phyloP scores from a whole-genome alignment of 2,329 filamentous ascomycete genomes.

The Monosporascus sp. region DNA sequence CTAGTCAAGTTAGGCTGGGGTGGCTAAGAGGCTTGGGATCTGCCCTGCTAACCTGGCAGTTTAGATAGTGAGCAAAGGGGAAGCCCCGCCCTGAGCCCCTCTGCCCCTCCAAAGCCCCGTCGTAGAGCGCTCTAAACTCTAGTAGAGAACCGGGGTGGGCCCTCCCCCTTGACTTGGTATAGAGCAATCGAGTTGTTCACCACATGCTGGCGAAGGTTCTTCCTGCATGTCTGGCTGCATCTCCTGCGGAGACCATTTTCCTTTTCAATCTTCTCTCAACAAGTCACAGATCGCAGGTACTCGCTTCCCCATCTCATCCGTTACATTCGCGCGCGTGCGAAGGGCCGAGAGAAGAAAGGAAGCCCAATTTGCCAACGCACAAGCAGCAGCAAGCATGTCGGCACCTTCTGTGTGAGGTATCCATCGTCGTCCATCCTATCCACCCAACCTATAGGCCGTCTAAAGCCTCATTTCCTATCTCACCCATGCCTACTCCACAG shows the following conservation, averaged over 20 bases:
- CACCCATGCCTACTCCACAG: not conserved
- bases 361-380: not conserved
- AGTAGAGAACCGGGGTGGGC: not conserved
- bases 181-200: not conserved
- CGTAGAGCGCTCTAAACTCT: not conserved
- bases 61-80: not conserved
- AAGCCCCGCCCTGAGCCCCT: not conserved
- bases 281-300: not conserved
- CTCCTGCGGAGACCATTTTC: not conserved
- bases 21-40: too few relatives aligned
- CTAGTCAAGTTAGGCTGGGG: too few relatives aligned
- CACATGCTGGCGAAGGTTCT: not conserved
- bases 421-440: not conserved
- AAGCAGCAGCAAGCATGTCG: not conserved
- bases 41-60: too few relatives aligned
- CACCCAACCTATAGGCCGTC: slow-evolving; percentile 9
- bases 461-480: slow-evolving; percentile 16
- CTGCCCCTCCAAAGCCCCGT: too few relatives aligned
- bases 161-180: not conserved
- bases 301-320: not conserved
- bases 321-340: not conserved
- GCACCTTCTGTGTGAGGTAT: not conserved
- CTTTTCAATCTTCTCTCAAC: not conserved
- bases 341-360: not conserved
- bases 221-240: not conserved